Conservation (phyloP, 305 asterid species). For the Ilex paraguariensis region DNA sequence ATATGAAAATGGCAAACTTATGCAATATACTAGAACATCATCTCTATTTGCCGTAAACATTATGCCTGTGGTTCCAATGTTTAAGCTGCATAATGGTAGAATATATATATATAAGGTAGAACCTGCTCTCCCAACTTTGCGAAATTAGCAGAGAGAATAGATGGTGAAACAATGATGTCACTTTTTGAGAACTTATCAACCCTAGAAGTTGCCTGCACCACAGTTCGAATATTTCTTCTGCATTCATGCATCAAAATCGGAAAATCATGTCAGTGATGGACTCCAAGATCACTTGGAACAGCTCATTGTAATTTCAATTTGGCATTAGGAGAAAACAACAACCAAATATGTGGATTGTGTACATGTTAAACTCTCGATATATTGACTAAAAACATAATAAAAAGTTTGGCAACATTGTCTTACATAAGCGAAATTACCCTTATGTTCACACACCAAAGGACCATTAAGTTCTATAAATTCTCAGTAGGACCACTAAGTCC, state of each 20-base stretch:
- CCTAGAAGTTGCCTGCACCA: conserved; percentile 81
- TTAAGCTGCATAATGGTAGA: not conserved
- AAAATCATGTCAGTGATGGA: conserved; percentile 2
- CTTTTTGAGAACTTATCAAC: conserved; percentile 87
- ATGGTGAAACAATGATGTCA: conserved; percentile 94
- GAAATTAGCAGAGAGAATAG: conserved; percentile 95
- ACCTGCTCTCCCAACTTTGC: conserved; percentile 99
- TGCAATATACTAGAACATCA: too few relatives aligned
- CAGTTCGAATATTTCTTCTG: conserved; percentile 67
- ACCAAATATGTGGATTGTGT: too few relatives aligned
- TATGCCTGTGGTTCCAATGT: conserved; percentile 1
- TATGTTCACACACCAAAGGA: too few relatives aligned
- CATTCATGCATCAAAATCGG: conserved; percentile 16
- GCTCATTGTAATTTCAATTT: not conserved
- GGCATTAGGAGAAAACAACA: not conserved
- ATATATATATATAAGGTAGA: conserved; percentile 7
- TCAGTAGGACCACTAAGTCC: too few relatives aligned
- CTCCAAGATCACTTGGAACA: not conserved
- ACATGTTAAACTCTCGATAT: too few relatives aligned
- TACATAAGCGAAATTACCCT: too few relatives aligned
- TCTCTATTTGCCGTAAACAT: not conserved
- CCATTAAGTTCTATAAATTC: too few relatives aligned
- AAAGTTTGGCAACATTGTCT: too few relatives aligned
- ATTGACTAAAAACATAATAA: too few relatives aligned
- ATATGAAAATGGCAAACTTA: not conserved